Evolutionary conservation across 306 rosid species (phyloP).

Genomic region (Herpetospermum pedunculosum): DNA sequence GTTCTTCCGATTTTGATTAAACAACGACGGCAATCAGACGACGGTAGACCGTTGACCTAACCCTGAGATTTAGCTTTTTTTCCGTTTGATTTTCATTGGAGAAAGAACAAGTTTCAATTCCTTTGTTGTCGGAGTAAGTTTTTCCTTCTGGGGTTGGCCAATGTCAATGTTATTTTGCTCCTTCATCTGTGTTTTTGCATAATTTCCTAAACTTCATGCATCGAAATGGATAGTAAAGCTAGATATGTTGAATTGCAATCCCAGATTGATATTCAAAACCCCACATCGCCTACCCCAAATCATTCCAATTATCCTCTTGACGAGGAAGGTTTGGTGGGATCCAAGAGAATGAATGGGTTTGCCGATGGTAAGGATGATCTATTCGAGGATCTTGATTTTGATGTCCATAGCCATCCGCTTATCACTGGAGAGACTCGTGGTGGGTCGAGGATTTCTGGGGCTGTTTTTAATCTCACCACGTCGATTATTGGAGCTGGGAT

Average conservation of each 20-base stretch:
- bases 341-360: slow-evolving; percentile 20
- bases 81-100: background rate
- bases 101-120: background rate
- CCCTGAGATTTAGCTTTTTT: slow-evolving; percentile 42
- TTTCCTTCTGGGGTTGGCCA: background rate
- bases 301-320: slow-evolving; percentile 14
- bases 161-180: background rate
- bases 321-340: slow-evolving; percentile 30
- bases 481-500: slow-evolving; percentile 89
- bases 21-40: background rate
- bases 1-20: background rate
- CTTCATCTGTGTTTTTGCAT: background rate
- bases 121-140: slow-evolving; percentile 16
- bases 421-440: slow-evolving; percentile 27
- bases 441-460: slow-evolving; percentile 68
- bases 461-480: slow-evolving; percentile 82
- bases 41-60: slow-evolving; percentile 40
- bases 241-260: slow-evolving; percentile 59
- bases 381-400: slow-evolving; percentile 44
- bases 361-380: slow-evolving; percentile 16
- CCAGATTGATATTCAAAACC: slow-evolving; percentile 22
- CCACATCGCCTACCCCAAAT: slow-evolving; percentile 4
- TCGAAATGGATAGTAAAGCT: slow-evolving; percentile 35
- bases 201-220: background rate
- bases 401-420: slow-evolving; percentile 52